A percentile compares a stretch with the other conserved stretches of the same genome.
These are phyloP conservation scores for Posidonia australis DNA, from an alignment of 106 monocot species.

Conservation along the genomic window DNA sequence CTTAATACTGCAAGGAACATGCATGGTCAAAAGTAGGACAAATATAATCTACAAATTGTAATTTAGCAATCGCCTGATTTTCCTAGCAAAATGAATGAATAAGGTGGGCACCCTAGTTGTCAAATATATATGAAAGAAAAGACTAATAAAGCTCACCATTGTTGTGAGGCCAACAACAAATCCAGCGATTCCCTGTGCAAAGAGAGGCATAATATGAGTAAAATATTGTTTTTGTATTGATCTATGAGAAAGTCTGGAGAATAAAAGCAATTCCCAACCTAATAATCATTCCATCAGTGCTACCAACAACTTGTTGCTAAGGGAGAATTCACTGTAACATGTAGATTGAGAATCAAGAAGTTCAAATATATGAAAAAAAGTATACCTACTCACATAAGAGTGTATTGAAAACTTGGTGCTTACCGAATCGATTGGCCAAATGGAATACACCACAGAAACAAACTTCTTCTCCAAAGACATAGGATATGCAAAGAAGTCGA, in stretches of 20 bases:
- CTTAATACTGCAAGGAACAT: constrained; percentile 13
- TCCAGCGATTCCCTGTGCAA: constrained; percentile 79
- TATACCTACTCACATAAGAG: constrained; percentile 87
- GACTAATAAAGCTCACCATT: constrained; percentile 42
- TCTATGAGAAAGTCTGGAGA: too few species aligned
- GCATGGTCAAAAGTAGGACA: constrained; percentile 99
- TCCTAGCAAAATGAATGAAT: constrained; percentile 38
- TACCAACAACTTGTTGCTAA: background rate
- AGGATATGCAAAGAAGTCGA: constrained; percentile 38
- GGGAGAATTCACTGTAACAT: background rate
- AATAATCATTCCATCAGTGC: too few species aligned
- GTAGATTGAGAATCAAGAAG: background rate
- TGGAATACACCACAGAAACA: constrained; percentile 94
- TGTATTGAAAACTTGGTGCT: constrained; percentile 84
- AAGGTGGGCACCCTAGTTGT: background rate
- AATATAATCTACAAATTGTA: constrained; percentile 98
- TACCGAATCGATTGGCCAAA: constrained; percentile 79
- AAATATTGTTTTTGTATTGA: background rate
- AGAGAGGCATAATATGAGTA: constrained; percentile 4
- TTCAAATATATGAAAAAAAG: background rate
- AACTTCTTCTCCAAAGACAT: constrained; percentile 93
- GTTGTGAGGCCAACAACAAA: constrained; percentile 97
- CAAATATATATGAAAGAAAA: background rate
- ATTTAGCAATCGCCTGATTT: constrained; percentile 94
- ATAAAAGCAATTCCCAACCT: background rate